A percentile compares a stretch with the other conserved stretches of the same genome.
phyloP scores from a whole-genome alignment of 2,329 filamentous ascomycete genomes.

The Colletotrichum lindemuthianum region DNA sequence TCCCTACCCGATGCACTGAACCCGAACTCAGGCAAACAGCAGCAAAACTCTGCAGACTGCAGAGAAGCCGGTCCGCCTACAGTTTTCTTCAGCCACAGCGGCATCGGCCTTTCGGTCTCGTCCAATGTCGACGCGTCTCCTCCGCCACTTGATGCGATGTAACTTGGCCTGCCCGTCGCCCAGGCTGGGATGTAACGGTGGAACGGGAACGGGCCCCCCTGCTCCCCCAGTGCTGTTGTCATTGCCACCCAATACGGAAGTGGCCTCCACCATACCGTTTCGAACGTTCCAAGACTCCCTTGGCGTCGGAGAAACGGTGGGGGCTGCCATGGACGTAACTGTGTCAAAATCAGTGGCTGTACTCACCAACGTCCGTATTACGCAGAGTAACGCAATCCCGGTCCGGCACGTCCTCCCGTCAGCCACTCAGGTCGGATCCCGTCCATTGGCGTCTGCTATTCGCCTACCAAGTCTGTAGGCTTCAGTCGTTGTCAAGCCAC shows the following conservation, averaged over 20 bases:
- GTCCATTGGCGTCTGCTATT: not conserved
- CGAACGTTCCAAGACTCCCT: too few species aligned
- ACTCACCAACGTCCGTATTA: too few species aligned
- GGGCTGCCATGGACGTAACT: too few species aligned
- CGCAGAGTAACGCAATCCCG: slow-evolving; percentile 8
- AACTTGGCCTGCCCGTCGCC: slow-evolving; percentile 23
- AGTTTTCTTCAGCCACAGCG: slow-evolving; percentile 27
- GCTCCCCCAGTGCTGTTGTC: slow-evolving; percentile 4
- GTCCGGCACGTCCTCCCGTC: slow-evolving; percentile 13
- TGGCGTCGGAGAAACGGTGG: slow-evolving; percentile 9
- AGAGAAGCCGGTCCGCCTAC: not conserved
- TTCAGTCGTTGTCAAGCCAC: slow-evolving; percentile 15
- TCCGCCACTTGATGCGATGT: slow-evolving; percentile 31
- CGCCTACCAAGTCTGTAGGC: too few species aligned
- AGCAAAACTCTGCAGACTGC: slow-evolving; percentile 1
- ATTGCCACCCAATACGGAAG: slow-evolving; percentile 6
- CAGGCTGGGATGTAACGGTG: slow-evolving; percentile 27
- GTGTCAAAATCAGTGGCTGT: too few species aligned
- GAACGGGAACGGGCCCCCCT: slow-evolving; percentile 33
- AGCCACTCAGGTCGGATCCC: slow-evolving; percentile 25
- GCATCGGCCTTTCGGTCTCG: slow-evolving; percentile 5
- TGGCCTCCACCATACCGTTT: slow-evolving; percentile 24
- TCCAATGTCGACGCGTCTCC: slow-evolving; percentile 28
- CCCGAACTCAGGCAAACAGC: slow-evolving; percentile 6
- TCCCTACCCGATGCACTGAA: slow-evolving; percentile 14